A percentile compares a stretch with the other conserved stretches of the same genome.
These are phyloP conservation scores for Rugonectria rugulosa DNA, from an alignment of 2,329 filamentous ascomycete genomes.

Conservation along the genomic window DNA sequence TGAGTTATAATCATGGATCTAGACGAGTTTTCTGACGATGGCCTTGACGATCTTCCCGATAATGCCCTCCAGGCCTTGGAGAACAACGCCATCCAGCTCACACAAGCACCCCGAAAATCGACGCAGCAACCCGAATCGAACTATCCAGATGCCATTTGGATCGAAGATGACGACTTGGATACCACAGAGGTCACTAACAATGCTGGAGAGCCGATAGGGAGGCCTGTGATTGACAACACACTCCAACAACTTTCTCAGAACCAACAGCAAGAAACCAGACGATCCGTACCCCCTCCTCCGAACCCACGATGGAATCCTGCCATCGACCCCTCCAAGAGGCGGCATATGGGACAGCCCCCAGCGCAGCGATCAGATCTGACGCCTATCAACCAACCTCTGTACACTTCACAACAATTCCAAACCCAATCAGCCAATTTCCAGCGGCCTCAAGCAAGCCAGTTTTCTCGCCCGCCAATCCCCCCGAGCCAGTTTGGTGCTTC, in stretches of 20 bases:
- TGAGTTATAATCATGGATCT: constrained; percentile 45
- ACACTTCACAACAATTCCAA: constrained; percentile 43
- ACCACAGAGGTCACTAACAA: constrained; percentile 64
- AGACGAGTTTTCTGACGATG: constrained; percentile 71
- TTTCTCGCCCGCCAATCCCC: constrained; percentile 47
- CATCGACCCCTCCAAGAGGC: constrained; percentile 37
- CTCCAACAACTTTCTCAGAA: constrained; percentile 42
- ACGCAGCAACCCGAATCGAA: constrained; percentile 34
- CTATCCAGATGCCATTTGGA: constrained; percentile 51
- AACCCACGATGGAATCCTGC: constrained; percentile 51
- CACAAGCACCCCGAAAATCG: constrained; percentile 50
- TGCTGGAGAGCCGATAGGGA: constrained; percentile 49
- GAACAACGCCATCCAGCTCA: constrained; percentile 67
- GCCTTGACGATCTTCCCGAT: constrained; percentile 66
- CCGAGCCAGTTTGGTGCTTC: constrained; percentile 33
- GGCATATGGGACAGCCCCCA: constrained; percentile 20
- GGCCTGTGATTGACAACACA: constrained; percentile 46
- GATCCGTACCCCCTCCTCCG: constrained; percentile 42
- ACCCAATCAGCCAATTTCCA: constrained; percentile 40
- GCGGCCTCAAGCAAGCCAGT: constrained; percentile 50
- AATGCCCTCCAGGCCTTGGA: constrained; percentile 68
- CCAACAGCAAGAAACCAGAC: constrained; percentile 30
- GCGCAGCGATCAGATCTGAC: constrained; percentile 25
- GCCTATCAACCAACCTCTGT: constrained; percentile 31
- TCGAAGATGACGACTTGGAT: constrained; percentile 66